Base-by-base conservation (phyloP, 768 basidiomycete genomes). In the Xerocomellus intermedius region DNA sequence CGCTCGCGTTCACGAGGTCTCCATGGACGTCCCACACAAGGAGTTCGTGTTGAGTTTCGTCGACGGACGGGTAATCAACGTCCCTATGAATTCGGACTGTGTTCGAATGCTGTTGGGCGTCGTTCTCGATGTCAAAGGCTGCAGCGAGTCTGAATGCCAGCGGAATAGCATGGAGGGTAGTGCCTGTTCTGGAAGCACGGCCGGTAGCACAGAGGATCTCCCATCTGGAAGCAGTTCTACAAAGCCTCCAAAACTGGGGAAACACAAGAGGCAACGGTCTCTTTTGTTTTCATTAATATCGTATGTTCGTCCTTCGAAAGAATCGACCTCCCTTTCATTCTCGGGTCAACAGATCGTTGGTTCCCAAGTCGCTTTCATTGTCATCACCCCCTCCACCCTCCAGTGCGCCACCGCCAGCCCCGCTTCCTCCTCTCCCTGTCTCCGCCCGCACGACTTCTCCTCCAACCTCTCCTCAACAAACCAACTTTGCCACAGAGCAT, bases 251-350 rank as follows among this genome's bases (percentile, higher is more conserved):
- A 80, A 75, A 62, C 60, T 60, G 4, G 63, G 73, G 39, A 81
- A 79, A 58, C 85, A 89, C 60, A 88, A 85, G 72, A 87, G 83
- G 60, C 83, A 86, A 61, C 78, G 83, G 42, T 90, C 89, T 16
- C 66, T 90, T 55, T 74, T 89, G 45, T 86, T 85, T 79, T 80
- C 85, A 8, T 73, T 91, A 38, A 82, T 89, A 55, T 79, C 83
- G 79, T 86, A 72, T 55, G 58, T 62, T 10, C 13, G 9, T 36
- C 2, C 26, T 52, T 50, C 53, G 17, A 46, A 43, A 13, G 1
- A 17, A 24, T 32, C 39, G 26, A n/a, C 21, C 43, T 42, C 26
- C n/a, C 24, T 26, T 49, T 62, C 42, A 62, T 46, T 22, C 24
- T 47, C 4, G 32, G 5, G 0, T 42, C 42, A 33, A 63, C 42